phyloP scores from a whole-genome alignment of 78 protist genomes.

The Protostelium mycophagum region DNA sequence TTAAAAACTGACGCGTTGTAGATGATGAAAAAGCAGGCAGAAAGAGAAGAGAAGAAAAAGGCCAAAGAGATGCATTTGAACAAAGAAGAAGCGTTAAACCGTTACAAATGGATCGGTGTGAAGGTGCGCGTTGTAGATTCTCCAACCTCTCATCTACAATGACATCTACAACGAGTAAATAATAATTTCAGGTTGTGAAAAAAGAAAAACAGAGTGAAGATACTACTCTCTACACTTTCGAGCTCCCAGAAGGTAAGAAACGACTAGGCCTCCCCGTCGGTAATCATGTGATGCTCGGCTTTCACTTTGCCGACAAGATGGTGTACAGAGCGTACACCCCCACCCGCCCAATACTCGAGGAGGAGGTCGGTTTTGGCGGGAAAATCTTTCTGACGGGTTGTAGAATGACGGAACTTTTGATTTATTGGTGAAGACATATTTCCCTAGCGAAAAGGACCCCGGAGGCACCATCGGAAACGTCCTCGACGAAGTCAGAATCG shows the following conservation, averaged over 20 bases:
- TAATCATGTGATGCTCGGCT: not conserved
- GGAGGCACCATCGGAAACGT: constrained; percentile 32
- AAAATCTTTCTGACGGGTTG: not conserved
- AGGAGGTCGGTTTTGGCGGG: not conserved
- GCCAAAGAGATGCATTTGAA: not conserved
- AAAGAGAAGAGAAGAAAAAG: not conserved
- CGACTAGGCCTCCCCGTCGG: not conserved
- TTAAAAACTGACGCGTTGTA: too few species aligned
- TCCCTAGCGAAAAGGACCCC: constrained; percentile 35
- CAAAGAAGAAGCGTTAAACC: not conserved
- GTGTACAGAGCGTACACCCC: constrained; percentile 79
- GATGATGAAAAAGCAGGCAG: not conserved
- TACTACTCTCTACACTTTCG: not conserved
- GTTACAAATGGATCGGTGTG: not conserved
- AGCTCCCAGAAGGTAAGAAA: not conserved
- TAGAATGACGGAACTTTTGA: constrained; percentile 68
- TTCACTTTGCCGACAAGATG: constrained; percentile 9
- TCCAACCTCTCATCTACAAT: too few species aligned
- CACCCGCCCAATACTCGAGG: constrained; percentile 2
- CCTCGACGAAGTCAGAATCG: constrained; percentile 41
- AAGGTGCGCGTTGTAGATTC: not conserved
- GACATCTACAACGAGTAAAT: too few species aligned
- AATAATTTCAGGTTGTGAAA: not conserved
- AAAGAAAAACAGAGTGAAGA: not conserved
- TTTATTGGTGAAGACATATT: constrained; percentile 55